Percentiles rank a stretch among this genome's conserved stretches.
Evolutionary conservation across 139 green algal genomes (phyloP).

Genomic region (Micromonas commoda): DNA sequence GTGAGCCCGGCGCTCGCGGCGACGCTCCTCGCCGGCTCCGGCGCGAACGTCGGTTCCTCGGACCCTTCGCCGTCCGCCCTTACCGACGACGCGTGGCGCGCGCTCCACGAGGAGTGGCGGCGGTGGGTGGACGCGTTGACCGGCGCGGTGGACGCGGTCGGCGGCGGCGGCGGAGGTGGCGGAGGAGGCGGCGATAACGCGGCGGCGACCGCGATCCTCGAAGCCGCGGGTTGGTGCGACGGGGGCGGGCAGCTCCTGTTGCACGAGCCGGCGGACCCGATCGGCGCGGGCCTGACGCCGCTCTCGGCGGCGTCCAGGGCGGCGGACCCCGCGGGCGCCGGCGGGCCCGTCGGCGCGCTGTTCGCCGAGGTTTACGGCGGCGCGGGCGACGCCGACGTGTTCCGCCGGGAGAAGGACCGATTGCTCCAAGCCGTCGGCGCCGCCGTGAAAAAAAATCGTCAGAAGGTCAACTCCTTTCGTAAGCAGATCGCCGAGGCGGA

Average conservation of each 20-base stretch:
- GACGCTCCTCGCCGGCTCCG: background rate
- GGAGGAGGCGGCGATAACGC: background rate
- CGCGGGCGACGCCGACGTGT: background rate
- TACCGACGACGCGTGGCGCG: background rate
- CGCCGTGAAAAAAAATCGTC: background rate
- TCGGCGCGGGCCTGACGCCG: too few relatives aligned
- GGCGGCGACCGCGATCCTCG: too few relatives aligned
- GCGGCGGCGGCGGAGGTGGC: background rate
- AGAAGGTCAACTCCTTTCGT: background rate
- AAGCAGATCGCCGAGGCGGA: conserved; percentile 4
- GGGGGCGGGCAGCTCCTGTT: conserved; percentile 8
- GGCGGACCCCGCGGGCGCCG: background rate
- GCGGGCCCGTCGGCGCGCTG: background rate
- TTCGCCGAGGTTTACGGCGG: conserved; percentile 8
- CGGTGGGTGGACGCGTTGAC: background rate
- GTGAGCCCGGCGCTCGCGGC: conserved; percentile 4
- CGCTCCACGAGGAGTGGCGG: background rate
- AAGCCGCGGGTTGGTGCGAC: conserved; percentile 5
- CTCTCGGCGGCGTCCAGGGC: background rate
- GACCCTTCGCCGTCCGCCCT: background rate
- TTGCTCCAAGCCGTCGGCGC: background rate
- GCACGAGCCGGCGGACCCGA: background rate
- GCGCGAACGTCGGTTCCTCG: background rate
- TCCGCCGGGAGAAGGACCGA: background rate
- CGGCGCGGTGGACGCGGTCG: background rate